Evolutionary conservation across 306 rosid genomes (phyloP).

Genomic region (Cucurbita pepo): DNA sequence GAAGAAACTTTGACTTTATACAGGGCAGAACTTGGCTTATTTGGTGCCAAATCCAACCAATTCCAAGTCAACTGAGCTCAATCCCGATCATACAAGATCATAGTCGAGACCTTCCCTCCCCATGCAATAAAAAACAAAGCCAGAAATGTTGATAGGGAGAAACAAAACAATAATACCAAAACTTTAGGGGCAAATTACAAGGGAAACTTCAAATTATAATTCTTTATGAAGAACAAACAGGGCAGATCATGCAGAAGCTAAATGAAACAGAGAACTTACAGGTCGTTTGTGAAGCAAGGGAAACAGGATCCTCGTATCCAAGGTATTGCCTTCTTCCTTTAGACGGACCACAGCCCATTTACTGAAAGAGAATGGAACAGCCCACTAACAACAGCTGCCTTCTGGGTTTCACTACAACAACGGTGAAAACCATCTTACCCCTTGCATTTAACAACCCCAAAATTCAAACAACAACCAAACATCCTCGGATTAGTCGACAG

Average conservation of each 20-base stretch:
- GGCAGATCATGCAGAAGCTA: neutral
- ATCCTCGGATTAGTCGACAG: neutral
- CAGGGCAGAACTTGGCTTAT: neutral
- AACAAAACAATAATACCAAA: neutral
- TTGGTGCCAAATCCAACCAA: neutral
- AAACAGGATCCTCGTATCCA: constrained; percentile 38
- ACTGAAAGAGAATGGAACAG: constrained; percentile 6
- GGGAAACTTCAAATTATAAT: no score
- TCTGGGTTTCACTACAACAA: neutral
- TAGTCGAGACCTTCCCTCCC: neutral
- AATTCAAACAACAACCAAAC: neutral
- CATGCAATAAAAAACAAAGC: neutral
- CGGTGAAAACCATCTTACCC: neutral
- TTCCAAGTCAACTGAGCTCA: neutral
- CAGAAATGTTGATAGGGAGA: neutral
- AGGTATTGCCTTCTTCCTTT: constrained; percentile 26
- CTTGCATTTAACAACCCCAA: neutral
- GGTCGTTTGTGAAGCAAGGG: constrained; percentile 66
- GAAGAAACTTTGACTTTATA: neutral
- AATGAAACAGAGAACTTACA: constrained; percentile 35
- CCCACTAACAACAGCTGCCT: neutral
- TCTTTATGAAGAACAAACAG: neutral
- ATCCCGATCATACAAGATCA: neutral
- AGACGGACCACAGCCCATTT: constrained; percentile 78
- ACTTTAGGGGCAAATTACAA: neutral